These are phyloP conservation scores for Erigeron philadelphicus DNA, from an alignment of 140 eudicot genomes.

Conservation along the genomic window DNA sequence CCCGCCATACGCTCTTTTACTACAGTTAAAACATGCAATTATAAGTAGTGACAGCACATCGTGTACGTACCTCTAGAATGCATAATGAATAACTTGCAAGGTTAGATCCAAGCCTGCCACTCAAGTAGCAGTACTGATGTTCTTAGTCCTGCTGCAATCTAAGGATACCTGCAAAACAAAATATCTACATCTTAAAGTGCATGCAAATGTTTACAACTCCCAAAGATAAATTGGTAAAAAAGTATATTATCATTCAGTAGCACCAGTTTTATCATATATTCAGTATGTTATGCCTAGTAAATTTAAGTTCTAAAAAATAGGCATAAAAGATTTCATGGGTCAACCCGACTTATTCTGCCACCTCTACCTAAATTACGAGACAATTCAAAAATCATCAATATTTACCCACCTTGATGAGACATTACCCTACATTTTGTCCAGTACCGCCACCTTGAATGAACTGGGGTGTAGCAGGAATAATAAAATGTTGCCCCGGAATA, in stretches of 20 bases:
- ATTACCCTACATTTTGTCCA: constrained; percentile 80
- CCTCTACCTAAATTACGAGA: too few relatives aligned
- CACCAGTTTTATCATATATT: background rate
- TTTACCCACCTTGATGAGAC: constrained; percentile 45
- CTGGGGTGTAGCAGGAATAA: constrained; percentile 65
- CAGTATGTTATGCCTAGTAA: background rate
- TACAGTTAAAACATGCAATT: background rate
- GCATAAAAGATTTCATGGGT: background rate
- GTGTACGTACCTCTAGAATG: constrained; percentile 73
- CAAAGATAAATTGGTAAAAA: background rate
- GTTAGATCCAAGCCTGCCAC: constrained; percentile 93
- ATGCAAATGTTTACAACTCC: background rate
- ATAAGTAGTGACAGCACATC: background rate
- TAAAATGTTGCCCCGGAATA: constrained; percentile 66
- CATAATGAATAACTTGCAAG: constrained; percentile 79
- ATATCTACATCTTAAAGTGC: background rate
- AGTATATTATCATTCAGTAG: background rate
- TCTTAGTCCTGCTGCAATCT: constrained; percentile 99
- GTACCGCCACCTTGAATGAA: constrained; percentile 74
- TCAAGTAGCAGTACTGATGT: constrained; percentile 74
- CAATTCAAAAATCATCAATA: background rate
- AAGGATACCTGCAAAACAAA: constrained; percentile 49
- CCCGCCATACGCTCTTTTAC: background rate
- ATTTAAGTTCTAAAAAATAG: background rate
- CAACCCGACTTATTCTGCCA: background rate